Evolutionary conservation across 2,329 filamentous ascomycete species (phyloP).

Genomic region (Fusarium odoratissimum): DNA sequence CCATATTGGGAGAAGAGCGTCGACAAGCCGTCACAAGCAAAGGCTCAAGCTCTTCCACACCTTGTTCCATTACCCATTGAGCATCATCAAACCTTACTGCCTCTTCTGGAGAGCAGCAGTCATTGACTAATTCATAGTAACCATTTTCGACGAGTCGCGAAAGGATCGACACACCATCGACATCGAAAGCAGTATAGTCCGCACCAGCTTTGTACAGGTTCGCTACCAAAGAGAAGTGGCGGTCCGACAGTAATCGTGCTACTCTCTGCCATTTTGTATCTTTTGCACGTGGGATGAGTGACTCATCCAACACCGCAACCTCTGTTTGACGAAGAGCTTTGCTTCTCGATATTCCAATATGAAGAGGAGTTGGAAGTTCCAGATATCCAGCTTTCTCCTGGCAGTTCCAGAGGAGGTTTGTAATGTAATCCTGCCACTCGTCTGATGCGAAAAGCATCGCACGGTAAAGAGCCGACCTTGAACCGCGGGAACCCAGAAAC

Average conservation of each 20-base stretch:
- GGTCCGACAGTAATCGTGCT: neutral
- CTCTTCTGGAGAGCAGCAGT: slow-evolving; percentile 23
- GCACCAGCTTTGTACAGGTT: slow-evolving; percentile 19
- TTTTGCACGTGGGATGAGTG: neutral
- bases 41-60: neutral
- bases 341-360: neutral
- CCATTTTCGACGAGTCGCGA: slow-evolving; percentile 13
- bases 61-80: neutral
- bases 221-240: slow-evolving; percentile 21
- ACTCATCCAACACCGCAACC: neutral
- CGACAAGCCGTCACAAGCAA: slow-evolving; percentile 16
- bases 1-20: slow-evolving; percentile 30
- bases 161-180: neutral
- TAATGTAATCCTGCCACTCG: slow-evolving; percentile 20
- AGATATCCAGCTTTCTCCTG: slow-evolving; percentile 5
- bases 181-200: slow-evolving; percentile 4
- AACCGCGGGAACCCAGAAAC: neutral
- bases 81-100: slow-evolving; percentile 1
- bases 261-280: slow-evolving; percentile 17
- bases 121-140: slow-evolving; percentile 20
- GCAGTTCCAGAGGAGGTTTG: slow-evolving; percentile 9
- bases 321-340: slow-evolving; percentile 29
- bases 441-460: slow-evolving; percentile 26
- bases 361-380: neutral
- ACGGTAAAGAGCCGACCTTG: neutral